Conservation (phyloP, 2,329 filamentous ascomycete species). For the Thelonectria blattea region DNA sequence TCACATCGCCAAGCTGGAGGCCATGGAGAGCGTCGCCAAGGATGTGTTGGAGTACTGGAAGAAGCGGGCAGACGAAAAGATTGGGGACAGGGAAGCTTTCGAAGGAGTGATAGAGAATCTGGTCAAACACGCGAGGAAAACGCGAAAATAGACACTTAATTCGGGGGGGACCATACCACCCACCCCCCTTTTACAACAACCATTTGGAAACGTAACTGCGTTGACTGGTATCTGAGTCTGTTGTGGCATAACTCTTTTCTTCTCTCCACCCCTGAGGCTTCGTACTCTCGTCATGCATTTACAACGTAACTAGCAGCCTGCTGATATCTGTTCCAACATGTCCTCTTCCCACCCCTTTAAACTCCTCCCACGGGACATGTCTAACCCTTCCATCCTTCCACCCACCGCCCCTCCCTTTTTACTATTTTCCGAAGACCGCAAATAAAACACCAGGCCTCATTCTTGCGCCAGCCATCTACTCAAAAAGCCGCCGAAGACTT, state of each 20-base stretch:
- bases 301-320: conserved; percentile 33
- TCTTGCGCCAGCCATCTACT: conserved; percentile 39
- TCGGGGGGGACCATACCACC: neutral
- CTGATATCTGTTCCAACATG: conserved; percentile 27
- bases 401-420: neutral
- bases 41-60: conserved; percentile 88
- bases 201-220: conserved; percentile 23
- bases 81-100: conserved; percentile 91
- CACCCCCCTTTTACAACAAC: neutral
- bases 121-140: conserved; percentile 87
- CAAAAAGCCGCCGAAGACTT: conserved; percentile 33
- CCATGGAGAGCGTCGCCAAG: conserved; percentile 73
- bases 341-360: conserved; percentile 10
- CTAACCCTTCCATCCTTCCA: conserved; percentile 13
- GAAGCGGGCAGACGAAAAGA: conserved; percentile 81
- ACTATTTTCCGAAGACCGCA: conserved; percentile 28
- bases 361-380: conserved; percentile 18
- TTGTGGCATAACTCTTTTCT: conserved; percentile 26
- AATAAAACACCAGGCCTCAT: conserved; percentile 34
- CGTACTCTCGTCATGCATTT: conserved; percentile 36
- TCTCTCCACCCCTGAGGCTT: conserved; percentile 29
- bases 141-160: conserved; percentile 67
- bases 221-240: conserved; percentile 31
- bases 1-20: conserved; percentile 74
- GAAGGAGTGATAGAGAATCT: conserved; percentile 97